These are phyloP conservation scores for Tripterygium wilfordii DNA, from an alignment of 177 flowering plant species.

Conservation along the genomic window DNA sequence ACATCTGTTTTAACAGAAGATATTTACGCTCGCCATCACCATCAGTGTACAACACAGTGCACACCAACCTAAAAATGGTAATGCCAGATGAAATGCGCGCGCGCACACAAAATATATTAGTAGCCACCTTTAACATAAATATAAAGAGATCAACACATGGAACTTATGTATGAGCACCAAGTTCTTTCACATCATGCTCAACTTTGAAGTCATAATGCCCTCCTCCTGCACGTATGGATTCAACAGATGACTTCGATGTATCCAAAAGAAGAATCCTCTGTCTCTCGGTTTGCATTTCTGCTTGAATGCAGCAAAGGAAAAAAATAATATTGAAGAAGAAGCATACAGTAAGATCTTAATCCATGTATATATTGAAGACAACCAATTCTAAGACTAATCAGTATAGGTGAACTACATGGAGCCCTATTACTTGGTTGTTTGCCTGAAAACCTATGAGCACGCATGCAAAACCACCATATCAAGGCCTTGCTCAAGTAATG, in stretches of 20 bases:
- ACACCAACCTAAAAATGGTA: constrained; percentile 59
- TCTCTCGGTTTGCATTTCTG: constrained; percentile 94
- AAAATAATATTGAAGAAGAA: neutral
- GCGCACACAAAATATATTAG: no score
- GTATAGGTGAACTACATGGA: no score
- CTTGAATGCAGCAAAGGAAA: constrained; percentile 49
- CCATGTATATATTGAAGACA: no score
- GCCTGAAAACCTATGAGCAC: no score
- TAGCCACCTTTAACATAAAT: no score
- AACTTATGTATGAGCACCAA: constrained; percentile 92
- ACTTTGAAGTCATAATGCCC: constrained; percentile 98
- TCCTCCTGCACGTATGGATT: constrained; percentile 83
- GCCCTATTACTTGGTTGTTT: no score
- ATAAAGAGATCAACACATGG: no score
- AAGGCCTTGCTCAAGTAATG: no score
- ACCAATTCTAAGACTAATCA: no score
- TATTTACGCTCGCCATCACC: constrained; percentile 90
- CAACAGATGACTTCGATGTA: constrained; percentile 91
- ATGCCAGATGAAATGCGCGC: neutral
- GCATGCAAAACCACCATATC: no score
- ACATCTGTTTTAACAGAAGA: no score
- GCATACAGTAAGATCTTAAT: no score
- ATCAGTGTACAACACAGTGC: constrained; percentile 88
- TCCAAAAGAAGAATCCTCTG: constrained; percentile 84
- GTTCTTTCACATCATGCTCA: constrained; percentile 97